Conservation (phyloP, 2,329 filamentous ascomycete genomes). For the Sclerotinia nivalis region DNA sequence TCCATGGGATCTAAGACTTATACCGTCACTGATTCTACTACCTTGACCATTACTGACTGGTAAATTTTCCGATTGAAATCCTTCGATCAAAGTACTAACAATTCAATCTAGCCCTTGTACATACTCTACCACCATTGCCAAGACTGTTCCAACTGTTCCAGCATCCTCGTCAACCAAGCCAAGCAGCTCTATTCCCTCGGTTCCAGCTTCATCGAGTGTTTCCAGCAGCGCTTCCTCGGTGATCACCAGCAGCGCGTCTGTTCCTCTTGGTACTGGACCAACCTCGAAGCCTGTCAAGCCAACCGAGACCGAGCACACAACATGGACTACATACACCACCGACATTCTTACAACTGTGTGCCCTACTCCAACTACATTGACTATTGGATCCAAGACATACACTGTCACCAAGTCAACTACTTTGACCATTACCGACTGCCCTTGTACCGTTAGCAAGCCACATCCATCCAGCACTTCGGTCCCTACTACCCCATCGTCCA, state of each 20-base stretch:
- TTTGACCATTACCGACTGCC: slow-evolving; percentile 50
- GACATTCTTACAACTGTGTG: slow-evolving; percentile 23
- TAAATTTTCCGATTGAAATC: neutral
- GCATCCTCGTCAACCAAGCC: neutral
- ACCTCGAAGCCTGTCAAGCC: neutral
- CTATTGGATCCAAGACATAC: slow-evolving; percentile 47
- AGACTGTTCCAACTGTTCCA: neutral
- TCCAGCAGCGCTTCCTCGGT: neutral
- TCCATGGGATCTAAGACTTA: slow-evolving; percentile 47
- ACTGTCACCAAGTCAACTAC: slow-evolving; percentile 61
- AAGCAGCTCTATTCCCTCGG: neutral
- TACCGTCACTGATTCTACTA: slow-evolving; percentile 61
- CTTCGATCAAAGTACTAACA: neutral
- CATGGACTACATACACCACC: slow-evolving; percentile 23
- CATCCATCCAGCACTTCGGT: slow-evolving; percentile 11
- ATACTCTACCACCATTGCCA: slow-evolving; percentile 20
- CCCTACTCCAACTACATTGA: slow-evolving; percentile 44
- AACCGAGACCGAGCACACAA: slow-evolving; percentile 18
- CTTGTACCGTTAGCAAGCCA: slow-evolving; percentile 43
- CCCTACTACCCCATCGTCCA: slow-evolving; percentile 6
- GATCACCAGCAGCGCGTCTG: neutral
- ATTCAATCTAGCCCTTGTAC: slow-evolving; percentile 17
- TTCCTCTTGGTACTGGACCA: slow-evolving; percentile 8
- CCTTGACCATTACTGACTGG: slow-evolving; percentile 50
- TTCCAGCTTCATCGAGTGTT: slow-evolving; percentile 14